Conservation (phyloP, 176 grass and related monocot genomes). For the Neostapfia colusana region DNA sequence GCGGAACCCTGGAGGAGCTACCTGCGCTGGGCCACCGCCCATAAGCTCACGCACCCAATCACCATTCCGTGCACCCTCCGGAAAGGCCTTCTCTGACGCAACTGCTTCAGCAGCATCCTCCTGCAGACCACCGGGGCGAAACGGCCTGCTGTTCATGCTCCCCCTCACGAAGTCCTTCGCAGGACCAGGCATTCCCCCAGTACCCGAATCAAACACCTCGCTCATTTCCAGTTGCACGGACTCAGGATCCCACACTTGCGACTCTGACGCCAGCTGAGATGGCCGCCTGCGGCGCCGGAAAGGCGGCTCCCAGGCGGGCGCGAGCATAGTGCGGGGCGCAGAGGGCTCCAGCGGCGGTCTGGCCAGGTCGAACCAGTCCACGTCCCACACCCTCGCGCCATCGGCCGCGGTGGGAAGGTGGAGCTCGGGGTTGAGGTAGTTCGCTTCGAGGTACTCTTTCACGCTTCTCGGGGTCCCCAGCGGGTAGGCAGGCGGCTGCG, state of each 20-base stretch:
- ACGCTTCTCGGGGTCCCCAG: slow-evolving; percentile 53
- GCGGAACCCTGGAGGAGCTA: slow-evolving; percentile 66
- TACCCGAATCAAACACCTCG: slow-evolving; percentile 66
- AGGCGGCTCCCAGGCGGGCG: slow-evolving; percentile 72
- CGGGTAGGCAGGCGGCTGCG: slow-evolving; percentile 80
- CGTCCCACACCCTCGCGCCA: slow-evolving; percentile 70
- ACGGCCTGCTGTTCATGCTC: slow-evolving; percentile 76
- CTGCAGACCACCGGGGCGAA: slow-evolving; percentile 67
- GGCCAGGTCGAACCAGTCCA: slow-evolving; percentile 75
- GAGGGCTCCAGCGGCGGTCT: slow-evolving; percentile 71
- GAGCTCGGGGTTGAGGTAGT: slow-evolving; percentile 81
- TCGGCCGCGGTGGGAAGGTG: slow-evolving; percentile 58
- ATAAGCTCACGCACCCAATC: slow-evolving; percentile 78
- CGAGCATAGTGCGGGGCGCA: slow-evolving; percentile 54
- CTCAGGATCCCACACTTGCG: slow-evolving; percentile 63
- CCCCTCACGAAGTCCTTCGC: slow-evolving; percentile 90
- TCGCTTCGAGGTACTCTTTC: slow-evolving; percentile 69
- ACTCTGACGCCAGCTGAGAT: neutral
- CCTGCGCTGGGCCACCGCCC: slow-evolving; percentile 42
- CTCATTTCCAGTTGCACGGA: slow-evolving; percentile 69
- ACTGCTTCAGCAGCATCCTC: slow-evolving; percentile 25
- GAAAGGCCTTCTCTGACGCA: slow-evolving; percentile 35
- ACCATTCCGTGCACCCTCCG: slow-evolving; percentile 56
- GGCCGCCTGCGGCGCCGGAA: slow-evolving; percentile 45
- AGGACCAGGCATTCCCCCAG: slow-evolving; percentile 56